phyloP scores from a whole-genome alignment of 2,329 filamentous ascomycete genomes.

The Fusarium palustre region DNA sequence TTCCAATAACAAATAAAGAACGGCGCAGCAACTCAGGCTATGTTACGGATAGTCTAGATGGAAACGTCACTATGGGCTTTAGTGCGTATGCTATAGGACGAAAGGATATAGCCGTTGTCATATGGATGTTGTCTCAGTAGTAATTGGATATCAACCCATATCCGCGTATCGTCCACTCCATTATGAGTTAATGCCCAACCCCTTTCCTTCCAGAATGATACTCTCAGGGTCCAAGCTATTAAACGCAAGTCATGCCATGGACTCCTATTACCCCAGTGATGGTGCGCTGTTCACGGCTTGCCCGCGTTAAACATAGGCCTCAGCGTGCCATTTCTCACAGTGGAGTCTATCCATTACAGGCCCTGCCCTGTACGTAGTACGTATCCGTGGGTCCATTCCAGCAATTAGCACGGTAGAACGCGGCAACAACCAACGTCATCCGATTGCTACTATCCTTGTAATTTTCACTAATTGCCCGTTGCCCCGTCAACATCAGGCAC shows the following conservation, averaged over 20 bases:
- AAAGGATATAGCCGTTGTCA: not conserved
- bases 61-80: not conserved
- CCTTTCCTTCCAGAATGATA: not conserved
- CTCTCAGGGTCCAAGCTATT: not conserved
- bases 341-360: not conserved
- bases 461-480: constrained; percentile 41
- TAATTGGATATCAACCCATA: constrained; percentile 10
- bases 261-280: constrained; percentile 42
- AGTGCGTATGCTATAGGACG: not conserved
- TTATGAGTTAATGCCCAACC: constrained; percentile 20
- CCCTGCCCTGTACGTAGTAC: constrained; percentile 8
- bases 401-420: constrained; percentile 13
- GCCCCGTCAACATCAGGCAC: constrained; percentile 40
- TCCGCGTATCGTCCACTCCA: not conserved
- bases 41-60: not conserved
- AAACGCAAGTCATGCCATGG: constrained; percentile 24
- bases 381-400: constrained; percentile 32
- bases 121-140: constrained; percentile 7
- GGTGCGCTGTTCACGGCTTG: constrained; percentile 39
- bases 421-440: constrained; percentile 23
- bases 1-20: not conserved
- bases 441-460: constrained; percentile 20
- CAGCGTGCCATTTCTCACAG: constrained; percentile 38
- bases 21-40: not conserved
- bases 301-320: constrained; percentile 10